phyloP scores from a whole-genome alignment of 2,329 filamentous ascomycete species.

The Paradendryphiella salina region DNA sequence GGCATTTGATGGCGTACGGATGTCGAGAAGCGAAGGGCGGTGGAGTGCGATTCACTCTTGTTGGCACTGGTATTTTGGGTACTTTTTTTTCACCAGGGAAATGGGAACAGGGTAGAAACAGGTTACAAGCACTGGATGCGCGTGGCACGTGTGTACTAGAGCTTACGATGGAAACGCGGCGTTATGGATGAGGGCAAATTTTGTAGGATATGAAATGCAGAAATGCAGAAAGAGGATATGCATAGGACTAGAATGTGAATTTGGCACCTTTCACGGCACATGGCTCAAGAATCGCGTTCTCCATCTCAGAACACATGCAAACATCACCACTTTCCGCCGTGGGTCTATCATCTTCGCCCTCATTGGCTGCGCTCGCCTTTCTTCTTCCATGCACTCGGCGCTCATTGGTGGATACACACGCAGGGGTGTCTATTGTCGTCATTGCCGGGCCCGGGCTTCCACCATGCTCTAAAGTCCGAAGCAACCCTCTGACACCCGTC shows the following conservation, averaged over 20 bases:
- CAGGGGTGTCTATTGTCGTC: conserved; percentile 25
- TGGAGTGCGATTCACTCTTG: not conserved
- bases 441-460: conserved; percentile 18
- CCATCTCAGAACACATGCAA: conserved; percentile 9
- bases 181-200: conserved; percentile 1
- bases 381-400: conserved; percentile 8
- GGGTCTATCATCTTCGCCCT: conserved; percentile 2
- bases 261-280: not conserved
- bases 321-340: conserved; percentile 13
- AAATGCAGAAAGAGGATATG: not conserved
- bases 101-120: not conserved
- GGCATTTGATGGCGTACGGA: conserved; percentile 15
- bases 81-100: not conserved
- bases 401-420: conserved; percentile 21
- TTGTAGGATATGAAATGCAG: conserved; percentile 14
- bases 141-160: not conserved
- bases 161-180: conserved; percentile 1
- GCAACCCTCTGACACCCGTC: conserved; percentile 13
- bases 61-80: not conserved
- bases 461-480: conserved; percentile 19
- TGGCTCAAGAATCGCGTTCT: not conserved
- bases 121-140: not conserved
- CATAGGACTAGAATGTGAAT: not conserved
- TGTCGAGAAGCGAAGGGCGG: not conserved
- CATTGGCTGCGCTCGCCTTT: conserved; percentile 1